Evolutionary conservation across 2,329 filamentous ascomycete genomes (phyloP).

Genomic region (Aspergillus proliferans): DNA sequence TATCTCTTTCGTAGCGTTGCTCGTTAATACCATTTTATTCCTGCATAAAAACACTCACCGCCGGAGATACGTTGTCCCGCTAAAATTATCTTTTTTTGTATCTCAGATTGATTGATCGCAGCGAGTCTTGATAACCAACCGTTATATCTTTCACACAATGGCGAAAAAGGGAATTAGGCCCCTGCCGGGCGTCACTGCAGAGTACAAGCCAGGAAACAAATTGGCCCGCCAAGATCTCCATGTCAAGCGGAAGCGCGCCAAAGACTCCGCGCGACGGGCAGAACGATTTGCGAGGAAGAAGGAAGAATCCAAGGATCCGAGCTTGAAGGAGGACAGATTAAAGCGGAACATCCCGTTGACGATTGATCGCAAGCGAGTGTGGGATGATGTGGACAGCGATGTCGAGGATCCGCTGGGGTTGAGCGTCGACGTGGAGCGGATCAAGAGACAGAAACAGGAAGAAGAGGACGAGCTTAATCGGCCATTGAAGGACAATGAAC

Average conservation of each 20-base stretch:
- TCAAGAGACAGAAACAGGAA: conserved; percentile 43
- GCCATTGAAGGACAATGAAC: conserved; percentile 40
- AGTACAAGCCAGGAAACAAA: conserved; percentile 66
- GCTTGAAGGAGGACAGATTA: conserved; percentile 65
- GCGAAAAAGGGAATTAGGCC: conserved; percentile 35
- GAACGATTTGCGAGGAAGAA: conserved; percentile 71
- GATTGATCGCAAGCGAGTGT: conserved; percentile 80
- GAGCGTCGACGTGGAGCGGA: conserved; percentile 44
- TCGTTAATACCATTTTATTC: neutral
- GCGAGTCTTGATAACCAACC: conserved; percentile 3
- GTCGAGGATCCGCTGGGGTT: conserved; percentile 41
- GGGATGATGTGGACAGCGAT: conserved; percentile 66
- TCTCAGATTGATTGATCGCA: neutral
- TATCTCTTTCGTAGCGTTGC: conserved; percentile 2
- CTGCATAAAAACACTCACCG: neutral
- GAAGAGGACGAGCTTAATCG: conserved; percentile 38
- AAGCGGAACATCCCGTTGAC: conserved; percentile 73
- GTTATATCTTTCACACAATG: conserved; percentile 1
- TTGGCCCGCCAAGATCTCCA: conserved; percentile 70
- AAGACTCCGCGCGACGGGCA: conserved; percentile 68
- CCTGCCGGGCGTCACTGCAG: conserved; percentile 41
- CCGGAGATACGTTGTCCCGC: conserved; percentile 22
- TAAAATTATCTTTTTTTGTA: conserved; percentile 23
- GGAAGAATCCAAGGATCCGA: conserved; percentile 78
- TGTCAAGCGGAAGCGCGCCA: conserved; percentile 70